phyloP scores from a whole-genome alignment of 2,329 filamentous ascomycete species.

The Claviceps citrina region DNA sequence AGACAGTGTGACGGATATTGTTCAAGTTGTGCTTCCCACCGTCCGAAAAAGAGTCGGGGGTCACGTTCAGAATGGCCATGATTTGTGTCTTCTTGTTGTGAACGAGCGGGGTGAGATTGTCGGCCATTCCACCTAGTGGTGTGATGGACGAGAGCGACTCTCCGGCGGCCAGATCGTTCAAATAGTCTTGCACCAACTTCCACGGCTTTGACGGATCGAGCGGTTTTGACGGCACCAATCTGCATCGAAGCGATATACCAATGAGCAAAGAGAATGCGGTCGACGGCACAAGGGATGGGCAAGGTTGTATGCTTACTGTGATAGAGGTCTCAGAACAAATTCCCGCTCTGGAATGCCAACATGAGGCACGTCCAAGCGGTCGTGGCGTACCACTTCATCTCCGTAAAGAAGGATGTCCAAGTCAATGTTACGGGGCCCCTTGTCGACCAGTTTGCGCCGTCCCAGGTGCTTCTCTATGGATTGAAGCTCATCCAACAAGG shows the following conservation, averaged over 20 bases:
- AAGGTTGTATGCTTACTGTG: slow-evolving; percentile 40
- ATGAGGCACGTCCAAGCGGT: slow-evolving; percentile 74
- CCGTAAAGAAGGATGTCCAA: slow-evolving; percentile 82
- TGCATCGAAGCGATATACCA: slow-evolving; percentile 12
- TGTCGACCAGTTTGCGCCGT: slow-evolving; percentile 72
- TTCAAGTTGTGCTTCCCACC: slow-evolving; percentile 48
- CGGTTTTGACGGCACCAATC: slow-evolving; percentile 39
- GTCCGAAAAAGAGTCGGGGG: slow-evolving; percentile 93
- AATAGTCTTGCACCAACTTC: slow-evolving; percentile 45
- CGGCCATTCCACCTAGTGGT: slow-evolving; percentile 30
- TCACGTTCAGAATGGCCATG: slow-evolving; percentile 92
- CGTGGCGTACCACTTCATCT: slow-evolving; percentile 45
- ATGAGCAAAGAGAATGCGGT: background rate
- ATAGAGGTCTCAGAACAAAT: slow-evolving; percentile 79
- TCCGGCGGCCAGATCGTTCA: slow-evolving; percentile 40
- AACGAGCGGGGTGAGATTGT: slow-evolving; percentile 43
- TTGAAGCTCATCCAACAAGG: slow-evolving; percentile 68
- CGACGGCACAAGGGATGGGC: background rate
- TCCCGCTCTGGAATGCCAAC: slow-evolving; percentile 74
- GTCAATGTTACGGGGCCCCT: slow-evolving; percentile 88
- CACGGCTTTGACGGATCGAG: slow-evolving; percentile 39
- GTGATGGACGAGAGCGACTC: slow-evolving; percentile 42
- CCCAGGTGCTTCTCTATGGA: slow-evolving; percentile 68
- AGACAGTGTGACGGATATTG: slow-evolving; percentile 43
- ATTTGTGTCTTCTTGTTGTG: slow-evolving; percentile 52